Base-by-base conservation (phyloP, 805 yeast genomes). In the Kockiozyma suomiensis region DNA sequence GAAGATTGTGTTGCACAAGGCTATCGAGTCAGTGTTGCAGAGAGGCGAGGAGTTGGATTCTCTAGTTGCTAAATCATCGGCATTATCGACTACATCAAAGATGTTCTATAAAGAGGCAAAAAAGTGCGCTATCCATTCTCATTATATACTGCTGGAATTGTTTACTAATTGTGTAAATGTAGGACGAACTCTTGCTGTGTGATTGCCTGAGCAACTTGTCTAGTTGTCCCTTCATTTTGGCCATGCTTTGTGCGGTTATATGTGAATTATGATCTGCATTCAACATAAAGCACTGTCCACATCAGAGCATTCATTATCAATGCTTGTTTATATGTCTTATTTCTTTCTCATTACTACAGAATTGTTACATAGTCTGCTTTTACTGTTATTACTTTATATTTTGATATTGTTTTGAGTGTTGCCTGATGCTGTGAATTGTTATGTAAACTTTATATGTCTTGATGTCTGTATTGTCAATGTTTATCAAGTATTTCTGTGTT, bases 91-190 rank as follows among this genome's bases (percentile, higher is more conserved):
- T 19, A 84, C 92, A 56, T 88, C 97, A 23, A 85, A 93, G 72
- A 90, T 91, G 88, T 94, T 94, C 74, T 94, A 93, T 79, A 92
- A 90, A 73, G 97, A 93, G 75, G 98, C 99, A 35, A 91, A 94
- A 80, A 93, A 92, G 74, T 64, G 56, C 35, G 68, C 10, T 30
- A 30, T 59, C 13, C 5, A 13, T 13, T 23, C 21, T 10, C 25
- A 69, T 45, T 33, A 6, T 35, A 28, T 30, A 10, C 6, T 53
- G 10, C 12, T 26, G 8, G 15, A 40, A 15, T 33, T 40, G 51
- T 19, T 2, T 10, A 15, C 41, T 26, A 15, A 53, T 30, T 23
- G 15, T 8, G 43, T 17, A 26, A 15, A 4, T 38, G 12, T 38
- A 61, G 62, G 75, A 86, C 93, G 12, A 90, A 90, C 74, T 88